These are phyloP conservation scores for Rhizophagus clarus DNA, from an alignment of 192 early-diverging fungal genomes.

Conservation along the genomic window DNA sequence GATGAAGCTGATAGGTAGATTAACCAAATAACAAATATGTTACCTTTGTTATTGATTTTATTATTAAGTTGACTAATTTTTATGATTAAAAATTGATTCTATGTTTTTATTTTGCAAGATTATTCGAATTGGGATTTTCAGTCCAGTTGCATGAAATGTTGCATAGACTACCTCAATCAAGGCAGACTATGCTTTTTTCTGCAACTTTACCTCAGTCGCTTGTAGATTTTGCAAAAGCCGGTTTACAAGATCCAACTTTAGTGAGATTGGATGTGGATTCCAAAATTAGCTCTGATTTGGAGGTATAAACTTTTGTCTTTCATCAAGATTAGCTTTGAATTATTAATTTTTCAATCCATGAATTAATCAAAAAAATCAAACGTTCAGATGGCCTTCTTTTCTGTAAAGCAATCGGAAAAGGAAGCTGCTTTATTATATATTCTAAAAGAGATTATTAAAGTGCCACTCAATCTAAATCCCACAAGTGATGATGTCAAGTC, in stretches of 20 bases:
- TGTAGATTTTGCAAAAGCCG: constrained; percentile 97
- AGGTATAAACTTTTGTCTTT: constrained; percentile 46
- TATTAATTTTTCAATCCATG: neutral
- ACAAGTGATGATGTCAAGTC: constrained; percentile 35
- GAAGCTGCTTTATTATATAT: constrained; percentile 88
- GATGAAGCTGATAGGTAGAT: constrained; percentile 97
- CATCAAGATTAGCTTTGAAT: neutral
- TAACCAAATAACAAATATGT: neutral
- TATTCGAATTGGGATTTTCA: constrained; percentile 97
- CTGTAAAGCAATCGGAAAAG: constrained; percentile 82
- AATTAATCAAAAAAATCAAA: neutral
- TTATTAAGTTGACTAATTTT: neutral
- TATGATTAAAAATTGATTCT: no score
- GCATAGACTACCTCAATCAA: constrained; percentile 73
- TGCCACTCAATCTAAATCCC: constrained; percentile 51
- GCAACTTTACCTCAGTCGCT: constrained; percentile 92
- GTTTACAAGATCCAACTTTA: constrained; percentile 89
- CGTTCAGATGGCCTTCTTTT: constrained; percentile 82
- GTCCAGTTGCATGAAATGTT: constrained; percentile 94
- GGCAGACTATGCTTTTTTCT: constrained; percentile 94
- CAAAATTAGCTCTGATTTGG: constrained; percentile 94
- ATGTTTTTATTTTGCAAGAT: constrained; percentile 37
- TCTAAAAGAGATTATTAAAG: constrained; percentile 74
- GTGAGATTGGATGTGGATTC: constrained; percentile 94
- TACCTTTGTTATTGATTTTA: neutral